Base-by-base conservation (phyloP, 73 alveolate species). In the Paramecium caudatum region DNA sequence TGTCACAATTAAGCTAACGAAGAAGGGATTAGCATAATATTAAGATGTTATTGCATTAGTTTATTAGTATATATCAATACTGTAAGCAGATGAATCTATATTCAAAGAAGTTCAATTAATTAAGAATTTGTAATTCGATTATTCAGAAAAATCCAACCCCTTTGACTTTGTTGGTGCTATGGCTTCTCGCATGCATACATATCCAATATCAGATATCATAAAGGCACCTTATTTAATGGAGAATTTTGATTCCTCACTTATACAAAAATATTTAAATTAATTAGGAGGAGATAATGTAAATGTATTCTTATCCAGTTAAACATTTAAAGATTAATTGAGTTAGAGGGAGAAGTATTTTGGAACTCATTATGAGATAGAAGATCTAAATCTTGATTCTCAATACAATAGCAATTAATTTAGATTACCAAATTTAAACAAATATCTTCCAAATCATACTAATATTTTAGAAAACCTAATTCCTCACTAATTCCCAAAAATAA, bases 41-140 rank as follows among this genome's bases (percentile, higher is more conserved):
- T 94, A 91, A 80, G 92, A 91, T 70, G 98, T 97, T 12, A 88
- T 97, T n/a, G 96, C 94, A 91, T 94, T 96, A 61, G 95, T 91
- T n/a, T 96, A 93, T 65, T 83, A 91, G 41, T 95, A 91, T 94
- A 78, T 92, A 46, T 69, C 94, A 47, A 45, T 61, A 34, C 48
- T 91, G 5, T 21, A 84, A 32, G 91, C 80, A 15, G 74, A 93
- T 34, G 97, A 84, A 17, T 86, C 90, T 74, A 55, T 95, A 32
- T 91, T 74, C 43, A 70, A 95, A 7, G 98, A 93, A 65, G 82
- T 45, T 82, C 46, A 68, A 55, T 41, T 63, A 33, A 27, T 84
- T 5, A 82, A 93, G 4, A 68, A 85, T 32, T 69, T 95, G 34
- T 36, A 93, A 43, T 95, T 94, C 61, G 91, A 82, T 23, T 93